Conservation (phyloP, 306 rosid genomes). For the Begonia loranthoides region DNA sequence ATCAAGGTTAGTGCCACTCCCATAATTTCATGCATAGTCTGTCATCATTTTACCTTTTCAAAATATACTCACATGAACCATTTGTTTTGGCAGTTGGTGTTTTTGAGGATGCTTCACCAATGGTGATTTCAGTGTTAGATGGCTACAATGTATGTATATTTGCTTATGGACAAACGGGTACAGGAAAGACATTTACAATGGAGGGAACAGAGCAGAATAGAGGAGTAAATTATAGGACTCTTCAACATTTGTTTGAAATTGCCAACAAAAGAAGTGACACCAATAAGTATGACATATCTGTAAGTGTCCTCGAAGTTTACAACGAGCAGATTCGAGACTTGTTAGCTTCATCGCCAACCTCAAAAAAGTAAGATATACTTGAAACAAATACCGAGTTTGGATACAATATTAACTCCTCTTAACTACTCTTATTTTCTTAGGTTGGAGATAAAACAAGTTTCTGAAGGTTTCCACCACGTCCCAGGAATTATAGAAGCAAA, state of each 20-base stretch:
- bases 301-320: conserved; percentile 92
- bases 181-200: conserved; percentile 96
- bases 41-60: neutral
- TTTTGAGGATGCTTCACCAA: conserved; percentile 71
- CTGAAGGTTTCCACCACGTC: conserved; percentile 69
- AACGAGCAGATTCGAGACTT: conserved; percentile 93
- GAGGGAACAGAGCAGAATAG: conserved; percentile 80
- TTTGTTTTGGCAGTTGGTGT: conserved; percentile 38
- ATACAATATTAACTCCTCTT: neutral
- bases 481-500: conserved; percentile 77
- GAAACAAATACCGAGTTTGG: neutral
- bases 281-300: conserved; percentile 57
- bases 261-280: conserved; percentile 36
- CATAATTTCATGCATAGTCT: conserved; percentile 5
- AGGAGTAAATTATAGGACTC: conserved; percentile 92
- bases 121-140: conserved; percentile 75
- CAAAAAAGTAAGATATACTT: conserved; percentile 47
- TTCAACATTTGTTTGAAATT: conserved; percentile 65
- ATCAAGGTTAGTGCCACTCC: conserved; percentile 36
- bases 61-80: conserved; percentile 1
- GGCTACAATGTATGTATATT: conserved; percentile 93
- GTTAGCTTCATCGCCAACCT: conserved; percentile 45
- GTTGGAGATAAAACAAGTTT: conserved; percentile 77
- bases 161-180: conserved; percentile 95
- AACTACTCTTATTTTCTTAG: conserved; percentile 19